Evolutionary conservation across 441 rosid species (phyloP).

Genomic region (Pelargonium citronellum): DNA sequence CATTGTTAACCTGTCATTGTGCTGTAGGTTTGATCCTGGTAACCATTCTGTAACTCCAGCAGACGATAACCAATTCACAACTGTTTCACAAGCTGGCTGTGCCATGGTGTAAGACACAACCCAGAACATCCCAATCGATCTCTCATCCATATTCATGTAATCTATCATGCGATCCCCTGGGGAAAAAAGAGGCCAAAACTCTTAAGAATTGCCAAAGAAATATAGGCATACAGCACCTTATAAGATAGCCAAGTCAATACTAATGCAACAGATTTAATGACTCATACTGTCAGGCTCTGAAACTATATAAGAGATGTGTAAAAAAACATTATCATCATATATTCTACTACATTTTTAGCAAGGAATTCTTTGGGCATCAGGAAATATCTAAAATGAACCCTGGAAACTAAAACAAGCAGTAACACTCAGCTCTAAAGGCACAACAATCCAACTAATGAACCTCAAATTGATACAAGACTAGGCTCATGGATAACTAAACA

Average conservation of each 20-base stretch:
- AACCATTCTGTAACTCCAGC: conserved; percentile 66
- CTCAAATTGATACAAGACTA: neutral
- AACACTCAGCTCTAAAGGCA: neutral
- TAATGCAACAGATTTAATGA: neutral
- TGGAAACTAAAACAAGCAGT: neutral
- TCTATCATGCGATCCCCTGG: conserved; percentile 91
- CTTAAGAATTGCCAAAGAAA: neutral
- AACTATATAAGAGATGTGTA: neutral
- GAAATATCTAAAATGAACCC: neutral
- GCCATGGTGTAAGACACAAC: conserved; percentile 97
- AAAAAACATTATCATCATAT: neutral
- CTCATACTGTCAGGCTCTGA: neutral
- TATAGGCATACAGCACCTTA: neutral
- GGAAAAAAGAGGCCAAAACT: conserved; percentile 16
- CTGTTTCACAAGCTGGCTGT: conserved; percentile 84
- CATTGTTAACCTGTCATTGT: conserved; percentile 73
- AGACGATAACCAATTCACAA: conserved; percentile 73
- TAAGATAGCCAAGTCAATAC: too few relatives aligned
- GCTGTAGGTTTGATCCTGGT: conserved; percentile 53
- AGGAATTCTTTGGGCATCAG: too few relatives aligned
- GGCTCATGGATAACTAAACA: neutral
- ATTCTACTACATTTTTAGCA: too few relatives aligned
- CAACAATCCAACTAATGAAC: neutral
- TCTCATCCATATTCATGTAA: conserved; percentile 95
- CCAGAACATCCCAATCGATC: conserved; percentile 98